A percentile compares a stretch with the other conserved stretches of the same genome.
These are phyloP conservation scores for Yamadazyma akitaensis DNA, from an alignment of 805 yeast genomes.

Conservation along the genomic window DNA sequence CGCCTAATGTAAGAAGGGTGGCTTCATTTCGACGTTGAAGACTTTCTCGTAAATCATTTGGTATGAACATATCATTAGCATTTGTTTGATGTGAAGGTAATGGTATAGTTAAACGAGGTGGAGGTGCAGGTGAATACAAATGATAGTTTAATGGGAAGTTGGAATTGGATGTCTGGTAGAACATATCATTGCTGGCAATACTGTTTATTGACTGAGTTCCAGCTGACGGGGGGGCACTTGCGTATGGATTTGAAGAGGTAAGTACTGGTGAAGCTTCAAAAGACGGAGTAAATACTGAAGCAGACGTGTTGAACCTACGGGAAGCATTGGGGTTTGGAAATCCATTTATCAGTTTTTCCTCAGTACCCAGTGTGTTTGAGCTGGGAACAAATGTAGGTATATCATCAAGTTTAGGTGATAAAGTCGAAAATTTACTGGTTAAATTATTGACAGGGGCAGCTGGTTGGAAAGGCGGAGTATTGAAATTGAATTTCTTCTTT, in stretches of 20 bases:
- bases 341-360: slow-evolving; percentile 1
- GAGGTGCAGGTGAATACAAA: slow-evolving; percentile 85
- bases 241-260: slow-evolving; percentile 3
- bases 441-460: slow-evolving; percentile 19
- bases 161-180: slow-evolving; percentile 15
- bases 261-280: slow-evolving; percentile 5
- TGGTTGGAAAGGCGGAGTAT: slow-evolving; percentile 45
- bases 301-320: slow-evolving; percentile 34
- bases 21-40: slow-evolving; percentile 77
- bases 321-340: not conserved
- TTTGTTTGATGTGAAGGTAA: slow-evolving; percentile 70
- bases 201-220: slow-evolving; percentile 5
- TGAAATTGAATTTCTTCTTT: slow-evolving; percentile 32
- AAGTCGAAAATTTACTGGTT: slow-evolving; percentile 37
- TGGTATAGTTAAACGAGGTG: slow-evolving; percentile 62
- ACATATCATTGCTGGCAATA: slow-evolving; percentile 16
- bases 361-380: slow-evolving; percentile 5
- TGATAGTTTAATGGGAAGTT: slow-evolving; percentile 71
- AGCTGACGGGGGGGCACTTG: slow-evolving; percentile 7
- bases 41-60: slow-evolving; percentile 66
- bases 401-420: slow-evolving; percentile 48
- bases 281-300: slow-evolving; percentile 39
- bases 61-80: slow-evolving; percentile 66
- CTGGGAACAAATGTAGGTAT: slow-evolving; percentile 50
- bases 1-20: slow-evolving; percentile 62